phyloP scores from a whole-genome alignment of 2,329 filamentous ascomycete species.

The Microsporum canis region DNA sequence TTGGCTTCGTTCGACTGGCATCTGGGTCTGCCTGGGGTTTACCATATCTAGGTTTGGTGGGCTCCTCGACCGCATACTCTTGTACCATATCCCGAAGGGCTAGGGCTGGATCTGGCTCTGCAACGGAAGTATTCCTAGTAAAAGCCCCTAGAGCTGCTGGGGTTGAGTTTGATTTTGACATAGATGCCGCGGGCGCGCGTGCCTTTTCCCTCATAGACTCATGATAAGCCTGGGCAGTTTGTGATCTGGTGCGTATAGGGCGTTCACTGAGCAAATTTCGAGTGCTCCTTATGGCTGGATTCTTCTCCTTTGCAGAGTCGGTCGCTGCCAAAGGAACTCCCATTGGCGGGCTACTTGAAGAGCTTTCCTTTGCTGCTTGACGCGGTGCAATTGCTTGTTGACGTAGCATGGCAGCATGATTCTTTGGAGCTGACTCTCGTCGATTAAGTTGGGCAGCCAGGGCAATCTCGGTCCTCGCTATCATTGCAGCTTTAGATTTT shows the following conservation, averaged over 20 bases:
- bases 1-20: neutral
- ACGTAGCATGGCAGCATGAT: constrained; percentile 38
- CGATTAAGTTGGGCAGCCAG: constrained; percentile 31
- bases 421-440: constrained; percentile 28
- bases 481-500: constrained; percentile 21
- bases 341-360: constrained; percentile 12
- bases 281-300: constrained; percentile 6
- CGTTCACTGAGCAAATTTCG: constrained; percentile 29
- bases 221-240: constrained; percentile 26
- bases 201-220: constrained; percentile 25
- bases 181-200: constrained; percentile 17
- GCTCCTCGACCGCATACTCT: neutral
- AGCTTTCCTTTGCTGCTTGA: constrained; percentile 17
- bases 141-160: constrained; percentile 18
- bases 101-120: neutral
- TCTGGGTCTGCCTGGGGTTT: neutral
- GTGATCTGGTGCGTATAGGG: constrained; percentile 29
- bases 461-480: constrained; percentile 29
- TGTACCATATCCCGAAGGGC: neutral
- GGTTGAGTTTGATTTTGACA: constrained; percentile 25
- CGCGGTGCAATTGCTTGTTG: constrained; percentile 33
- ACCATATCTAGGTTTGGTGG: neutral
- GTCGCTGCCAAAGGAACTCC: neutral
- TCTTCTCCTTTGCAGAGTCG: neutral
- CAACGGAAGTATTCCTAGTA: neutral